phyloP scores from a whole-genome alignment of 2,329 filamentous ascomycete species.

The Sporothrix pseudoabietina region DNA sequence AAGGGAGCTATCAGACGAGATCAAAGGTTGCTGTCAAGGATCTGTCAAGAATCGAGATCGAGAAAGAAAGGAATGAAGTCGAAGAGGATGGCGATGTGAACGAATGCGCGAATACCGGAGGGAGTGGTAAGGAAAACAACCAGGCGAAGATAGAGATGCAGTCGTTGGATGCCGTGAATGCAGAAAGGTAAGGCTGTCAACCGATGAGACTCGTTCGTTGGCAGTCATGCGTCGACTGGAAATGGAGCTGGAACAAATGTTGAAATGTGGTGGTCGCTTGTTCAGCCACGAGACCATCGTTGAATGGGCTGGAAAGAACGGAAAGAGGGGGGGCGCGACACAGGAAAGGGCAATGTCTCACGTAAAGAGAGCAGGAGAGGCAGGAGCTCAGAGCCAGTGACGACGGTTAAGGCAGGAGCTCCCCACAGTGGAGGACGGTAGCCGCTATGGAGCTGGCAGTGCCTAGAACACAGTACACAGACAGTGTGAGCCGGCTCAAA shows the following conservation, averaged over 20 bases:
- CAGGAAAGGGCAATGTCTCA: not conserved
- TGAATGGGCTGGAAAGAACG: not conserved
- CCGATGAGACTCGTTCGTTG: conserved; percentile 3
- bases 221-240: conserved; percentile 12
- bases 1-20: not conserved
- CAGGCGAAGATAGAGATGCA: not conserved
- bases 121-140: not conserved
- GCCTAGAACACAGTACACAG: not conserved
- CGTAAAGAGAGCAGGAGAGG: not conserved
- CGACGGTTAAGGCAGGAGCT: conserved; percentile 15
- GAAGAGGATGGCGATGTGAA: not conserved
- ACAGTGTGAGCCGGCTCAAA: not conserved
- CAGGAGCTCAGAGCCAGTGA: conserved; percentile 20
- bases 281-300: conserved; percentile 23
- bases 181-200: not conserved
- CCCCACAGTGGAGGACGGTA: conserved; percentile 16
- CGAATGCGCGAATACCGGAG: not conserved
- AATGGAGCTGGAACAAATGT: not conserved
- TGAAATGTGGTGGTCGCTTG: conserved; percentile 3
- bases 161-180: not conserved
- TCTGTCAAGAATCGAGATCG: not conserved
- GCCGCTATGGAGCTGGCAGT: not conserved
- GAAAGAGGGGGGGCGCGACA: conserved; percentile 1
- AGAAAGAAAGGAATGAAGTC: too few relatives aligned
- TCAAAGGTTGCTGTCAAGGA: not conserved